Evolutionary conservation across 164 flowering plant species (phyloP).

Genomic region (Nelumbo lutea): DNA sequence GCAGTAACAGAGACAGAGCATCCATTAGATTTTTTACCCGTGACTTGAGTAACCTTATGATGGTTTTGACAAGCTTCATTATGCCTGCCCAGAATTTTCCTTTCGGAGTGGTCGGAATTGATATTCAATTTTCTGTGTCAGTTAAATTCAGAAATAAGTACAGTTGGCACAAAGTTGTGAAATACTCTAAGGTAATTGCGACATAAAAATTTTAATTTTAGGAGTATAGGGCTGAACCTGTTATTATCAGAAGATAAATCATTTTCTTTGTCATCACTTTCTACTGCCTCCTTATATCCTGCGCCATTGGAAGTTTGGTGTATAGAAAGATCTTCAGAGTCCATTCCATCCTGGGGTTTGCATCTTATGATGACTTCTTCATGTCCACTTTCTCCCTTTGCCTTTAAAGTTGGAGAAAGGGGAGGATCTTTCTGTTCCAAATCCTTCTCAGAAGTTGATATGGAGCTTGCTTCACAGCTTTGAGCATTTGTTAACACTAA

Average conservation of each 20-base stretch:
- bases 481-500: conserved; percentile 9
- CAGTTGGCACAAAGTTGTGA: background rate
- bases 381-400: background rate
- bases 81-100: conserved; percentile 17
- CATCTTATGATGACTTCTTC: conserved; percentile 11
- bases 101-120: conserved; percentile 14
- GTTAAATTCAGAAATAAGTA: conserved; percentile 3
- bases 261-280: conserved; percentile 65
- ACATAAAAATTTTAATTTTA: background rate
- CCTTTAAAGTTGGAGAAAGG: background rate
- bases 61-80: conserved; percentile 11
- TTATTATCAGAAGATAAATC: conserved; percentile 37
- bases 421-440: conserved; percentile 8
- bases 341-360: conserved; percentile 1
- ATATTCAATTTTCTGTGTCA: conserved; percentile 30
- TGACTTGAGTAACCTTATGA: conserved; percentile 30
- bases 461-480: conserved; percentile 5
- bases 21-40: conserved; percentile 28
- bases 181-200: background rate
- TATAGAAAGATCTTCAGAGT: conserved; percentile 1
- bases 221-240: conserved; percentile 27
- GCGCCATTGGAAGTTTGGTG: conserved; percentile 12
- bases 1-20: conserved; percentile 16
- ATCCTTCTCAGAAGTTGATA: conserved; percentile 14
- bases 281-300: conserved; percentile 16